Evolutionary conservation across 768 basidiomycete genomes (phyloP), one percentile per base, ranked within the genome.

Genomic region (Panaeolus papilionaceus): DNA sequence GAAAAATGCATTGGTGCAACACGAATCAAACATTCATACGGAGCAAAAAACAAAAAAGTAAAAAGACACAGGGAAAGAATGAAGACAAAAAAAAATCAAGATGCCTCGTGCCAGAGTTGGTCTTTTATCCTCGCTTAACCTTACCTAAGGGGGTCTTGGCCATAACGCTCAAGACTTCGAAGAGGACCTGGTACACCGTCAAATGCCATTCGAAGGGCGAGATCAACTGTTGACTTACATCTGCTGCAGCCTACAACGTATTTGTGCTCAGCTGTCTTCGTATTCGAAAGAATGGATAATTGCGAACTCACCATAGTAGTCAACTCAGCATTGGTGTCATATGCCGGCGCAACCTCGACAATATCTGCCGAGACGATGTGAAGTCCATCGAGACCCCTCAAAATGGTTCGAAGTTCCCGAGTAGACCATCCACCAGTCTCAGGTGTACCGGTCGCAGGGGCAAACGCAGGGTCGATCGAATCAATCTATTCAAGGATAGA

Each of bases 401-500:
- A 77, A 72, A 94, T 92, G 7, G 89, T 88, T 62, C 91, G 88
- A 63, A 94, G 79, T 77, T 95, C 93, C 66, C 93, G 89, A 7
- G 92, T 93, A 4, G 92, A 90, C 93, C 92, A 94, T 10, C 88
- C 92, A 0, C 92, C 93, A 0, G 92, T 90, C 78, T 94, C 93
- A 0, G 93, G 93, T 0, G 93, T 94, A 4, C 93, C 93, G 0
- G 93, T 93, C 0, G 92, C 92, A 33, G 92, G 93, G 1, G 92
- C 93, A 69, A 93, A 92, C 16, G 88, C 89, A 20, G 92, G 93
- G 77, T 94, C 92, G 69, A 92, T 90, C 51, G 89, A 89, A 74
- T 92, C 91, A 69, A 92, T 92, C 90, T 91, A 70, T 39, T 16
- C 58, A 23, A 64, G 64, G 10, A 64, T 20, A 18, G 63, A 61